These are phyloP conservation scores for Bretziella fagacearum DNA, from an alignment of 2,329 filamentous ascomycete species.

Conservation along the genomic window DNA sequence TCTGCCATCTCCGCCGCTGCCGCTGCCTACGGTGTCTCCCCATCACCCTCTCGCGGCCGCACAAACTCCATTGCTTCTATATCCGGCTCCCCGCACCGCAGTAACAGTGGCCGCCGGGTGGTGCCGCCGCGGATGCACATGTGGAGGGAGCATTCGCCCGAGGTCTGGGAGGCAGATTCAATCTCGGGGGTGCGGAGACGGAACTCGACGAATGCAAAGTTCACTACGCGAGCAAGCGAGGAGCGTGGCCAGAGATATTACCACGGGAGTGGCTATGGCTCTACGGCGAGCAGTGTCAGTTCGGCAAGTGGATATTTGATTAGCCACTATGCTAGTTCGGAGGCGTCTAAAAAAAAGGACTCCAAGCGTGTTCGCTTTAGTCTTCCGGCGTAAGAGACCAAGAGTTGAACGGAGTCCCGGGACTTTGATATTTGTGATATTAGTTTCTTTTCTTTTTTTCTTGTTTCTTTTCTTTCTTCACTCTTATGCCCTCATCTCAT, in stretches of 20 bases:
- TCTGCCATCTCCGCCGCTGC: background rate
- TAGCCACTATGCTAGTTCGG: constrained; percentile 6
- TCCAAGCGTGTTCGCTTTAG: constrained; percentile 11
- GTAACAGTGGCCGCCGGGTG: background rate
- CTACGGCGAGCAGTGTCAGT: background rate
- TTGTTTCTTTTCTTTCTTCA: background rate
- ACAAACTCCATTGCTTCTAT: background rate
- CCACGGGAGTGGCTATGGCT: constrained; percentile 6
- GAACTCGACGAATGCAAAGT: constrained; percentile 7
- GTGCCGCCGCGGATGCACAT: background rate
- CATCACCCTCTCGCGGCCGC: background rate
- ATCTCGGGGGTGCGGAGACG: constrained; percentile 3
- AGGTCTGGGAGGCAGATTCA: background rate
- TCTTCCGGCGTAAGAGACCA: constrained; percentile 1
- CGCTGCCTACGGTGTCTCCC: background rate
- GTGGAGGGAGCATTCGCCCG: constrained; percentile 1
- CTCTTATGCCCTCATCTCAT: background rate
- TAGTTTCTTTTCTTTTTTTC: background rate
- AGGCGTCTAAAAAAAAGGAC: constrained; percentile 10
- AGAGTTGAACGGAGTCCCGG: background rate
- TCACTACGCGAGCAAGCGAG: constrained; percentile 6
- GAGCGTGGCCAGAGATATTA: constrained; percentile 6
- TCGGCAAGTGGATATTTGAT: constrained; percentile 7
- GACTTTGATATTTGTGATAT: background rate
- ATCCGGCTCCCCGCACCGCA: background rate